These are phyloP conservation scores for Tulasnella sp. DNA, from an alignment of 768 basidiomycete genomes.

Conservation along the genomic window DNA sequence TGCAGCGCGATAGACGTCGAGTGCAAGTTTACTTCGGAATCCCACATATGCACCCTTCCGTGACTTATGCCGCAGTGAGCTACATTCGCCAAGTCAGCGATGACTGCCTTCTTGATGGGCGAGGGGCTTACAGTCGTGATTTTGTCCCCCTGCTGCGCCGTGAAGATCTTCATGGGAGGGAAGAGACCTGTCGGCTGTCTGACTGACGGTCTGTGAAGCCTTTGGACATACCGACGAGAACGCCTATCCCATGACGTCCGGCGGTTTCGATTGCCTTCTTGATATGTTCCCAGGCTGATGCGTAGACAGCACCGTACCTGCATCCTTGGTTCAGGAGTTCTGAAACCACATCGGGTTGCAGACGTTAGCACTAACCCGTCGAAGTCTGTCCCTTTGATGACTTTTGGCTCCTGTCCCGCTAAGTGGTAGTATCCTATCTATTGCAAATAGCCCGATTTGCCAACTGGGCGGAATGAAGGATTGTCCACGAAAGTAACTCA, in stretches of 20 bases:
- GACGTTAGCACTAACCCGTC: constrained; percentile 21
- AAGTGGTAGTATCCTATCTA: constrained; percentile 69
- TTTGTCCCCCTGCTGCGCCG: constrained; percentile 66
- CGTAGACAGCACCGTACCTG: constrained; percentile 20
- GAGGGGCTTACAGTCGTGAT: constrained; percentile 31
- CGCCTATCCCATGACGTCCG: constrained; percentile 47
- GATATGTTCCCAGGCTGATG: constrained; percentile 58
- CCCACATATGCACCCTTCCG: constrained; percentile 22
- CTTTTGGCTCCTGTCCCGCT: constrained; percentile 44
- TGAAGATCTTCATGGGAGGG: constrained; percentile 42
- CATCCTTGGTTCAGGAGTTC: neutral
- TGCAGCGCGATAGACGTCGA: constrained; percentile 24
- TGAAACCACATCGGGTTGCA: neutral
- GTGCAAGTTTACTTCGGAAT: constrained; percentile 20
- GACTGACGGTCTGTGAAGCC: neutral
- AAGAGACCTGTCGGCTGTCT: neutral
- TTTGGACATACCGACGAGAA: constrained; percentile 46
- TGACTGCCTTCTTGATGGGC: neutral
- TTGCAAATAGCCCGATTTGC: neutral
- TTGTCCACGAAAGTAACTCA: constrained; percentile 25
- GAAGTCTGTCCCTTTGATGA: constrained; percentile 58
- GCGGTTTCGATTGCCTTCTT: constrained; percentile 49
- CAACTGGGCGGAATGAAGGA: neutral
- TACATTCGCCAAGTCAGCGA: neutral
- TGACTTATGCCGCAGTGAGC: constrained; percentile 13